Evolutionary conservation across 208 protist species (phyloP), one percentile per base, ranked within the genome.

Genomic region (Trypanosoma scelopori): DNA sequence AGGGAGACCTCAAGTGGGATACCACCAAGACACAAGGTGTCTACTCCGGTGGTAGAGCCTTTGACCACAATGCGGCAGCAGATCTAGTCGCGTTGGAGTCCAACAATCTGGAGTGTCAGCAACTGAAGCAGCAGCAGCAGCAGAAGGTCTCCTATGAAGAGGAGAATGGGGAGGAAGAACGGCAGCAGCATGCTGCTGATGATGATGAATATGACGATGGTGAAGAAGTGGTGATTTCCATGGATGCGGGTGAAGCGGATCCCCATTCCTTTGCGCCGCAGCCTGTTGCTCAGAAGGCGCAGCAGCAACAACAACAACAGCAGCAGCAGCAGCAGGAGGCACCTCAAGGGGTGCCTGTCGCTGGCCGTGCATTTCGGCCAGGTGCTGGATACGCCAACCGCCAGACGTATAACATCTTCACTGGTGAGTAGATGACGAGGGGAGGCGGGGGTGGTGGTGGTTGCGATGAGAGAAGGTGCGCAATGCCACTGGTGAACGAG

Each of bases 391-490:
- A 90, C 53, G 88, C 88, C 20, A 94, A 91, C 78, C 69, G 73
- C 16, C 84, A 91, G 69, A 94, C 88, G 22, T 94, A 92, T 66
- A 94, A 94, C 57, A 89, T 94, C 46, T 91, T 94, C 72, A 92
- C 82, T 12, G 88, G 88, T 1, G 58, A 94, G 52, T 91, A 82
- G 55, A 41, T 7, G 55, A 18, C 3, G 11, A 43, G 28, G 22
- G 3, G 15, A 6, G 15, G n/a, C 23, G 55, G 30, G 27, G 27
- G 13, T 32, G 6, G 22, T 50, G 37, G 18, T 32, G n/a, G n/a
- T n/a, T n/a, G n/a, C n/a, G n/a, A n/a, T n/a, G n/a, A n/a, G n/a
- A n/a, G n/a, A n/a, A n/a, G n/a, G n/a, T n/a, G n/a, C n/a, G n/a
- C n/a, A n/a, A n/a, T n/a, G n/a, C n/a, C n/a, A n/a, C n/a, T n/a